Conservation (phyloP, 2,329 filamentous ascomycete genomes). For the Colletotrichum siamense region DNA sequence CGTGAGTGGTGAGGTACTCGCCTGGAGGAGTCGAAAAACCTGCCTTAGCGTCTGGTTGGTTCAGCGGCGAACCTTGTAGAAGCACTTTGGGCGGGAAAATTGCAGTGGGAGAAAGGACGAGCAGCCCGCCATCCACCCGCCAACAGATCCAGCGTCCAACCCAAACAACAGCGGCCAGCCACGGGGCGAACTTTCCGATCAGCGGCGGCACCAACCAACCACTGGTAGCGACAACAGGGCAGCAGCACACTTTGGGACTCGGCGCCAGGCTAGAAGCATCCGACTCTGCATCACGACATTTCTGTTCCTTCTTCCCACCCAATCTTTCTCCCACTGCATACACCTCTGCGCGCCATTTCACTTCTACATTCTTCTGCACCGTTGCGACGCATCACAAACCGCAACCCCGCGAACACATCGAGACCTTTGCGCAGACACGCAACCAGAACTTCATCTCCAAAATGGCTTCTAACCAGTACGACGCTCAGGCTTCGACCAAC, state of each 20-base stretch:
- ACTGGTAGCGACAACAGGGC: neutral
- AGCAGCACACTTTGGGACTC: neutral
- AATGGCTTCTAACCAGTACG: conserved; percentile 60
- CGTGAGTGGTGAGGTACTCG: neutral
- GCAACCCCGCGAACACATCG: neutral
- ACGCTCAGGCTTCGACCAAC: conserved; percentile 81
- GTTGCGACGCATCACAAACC: too few species aligned
- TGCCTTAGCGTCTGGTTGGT: conserved; percentile 15
- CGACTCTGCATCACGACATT: conserved; percentile 12
- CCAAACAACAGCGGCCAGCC: conserved; percentile 10
- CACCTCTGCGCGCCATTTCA: neutral
- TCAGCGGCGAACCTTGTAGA: conserved; percentile 19
- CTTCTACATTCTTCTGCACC: neutral
- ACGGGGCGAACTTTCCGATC: neutral
- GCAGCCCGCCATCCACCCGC: conserved; percentile 18
- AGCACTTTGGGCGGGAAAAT: neutral
- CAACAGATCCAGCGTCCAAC: conserved; percentile 15
- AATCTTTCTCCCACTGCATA: neutral
- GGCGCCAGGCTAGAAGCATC: neutral
- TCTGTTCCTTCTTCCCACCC: neutral
- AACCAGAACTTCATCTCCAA: neutral
- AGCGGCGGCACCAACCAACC: neutral
- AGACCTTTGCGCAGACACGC: neutral
- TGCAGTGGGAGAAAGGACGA: neutral
- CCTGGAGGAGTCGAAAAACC: neutral